Evolutionary conservation across 2,329 filamentous ascomycete species (phyloP), one percentile per base, ranked within the genome.

Genomic region (Xylaria sp.): DNA sequence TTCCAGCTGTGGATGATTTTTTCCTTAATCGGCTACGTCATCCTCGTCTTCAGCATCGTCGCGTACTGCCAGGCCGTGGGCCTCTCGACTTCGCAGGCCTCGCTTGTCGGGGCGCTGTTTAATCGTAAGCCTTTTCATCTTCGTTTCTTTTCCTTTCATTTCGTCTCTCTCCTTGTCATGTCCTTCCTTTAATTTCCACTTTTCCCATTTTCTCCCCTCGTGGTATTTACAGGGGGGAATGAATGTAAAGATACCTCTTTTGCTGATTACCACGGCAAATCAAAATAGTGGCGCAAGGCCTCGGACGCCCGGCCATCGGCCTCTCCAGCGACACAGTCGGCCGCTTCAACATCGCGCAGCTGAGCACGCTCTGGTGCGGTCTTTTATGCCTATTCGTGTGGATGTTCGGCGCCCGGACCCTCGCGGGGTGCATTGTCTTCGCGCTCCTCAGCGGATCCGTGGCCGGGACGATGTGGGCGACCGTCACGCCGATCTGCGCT

Each of bases 31-130:
- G 90, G 84, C 4, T 94, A 94, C 70, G 83, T 91, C 25, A 89
- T 92, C 4, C 81, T 93, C n/a, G 83, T 93, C 46, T 94, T 93
- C 76, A 90, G 87, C 11, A 78, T 94, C 47, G 87, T 91, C 14
- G 91, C 89, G 73, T 94, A 92, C 71, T 89, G 89, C 38, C 82
- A 84, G 59, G 83, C 82, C 4, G 84, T 93, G 45, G 91, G 91
- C 1, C 83, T 93, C 31, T 81, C 82, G 0, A 80, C 89, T 1
- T 81, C 84, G 4, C 87, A 94, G 71, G 91, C 89, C 6, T 87
- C 88, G 0, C 80, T 92, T 15, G 82, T 92, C 47, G 89, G 87
- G n/a, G 91, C 91, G 4, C 76, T 93, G 38, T 83, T 94, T 69
- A 94, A 92, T 73, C 72, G 89, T 71, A 79, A 84, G 60, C 28